Evolutionary conservation across 148 eudicot species (phyloP), one percentile per base, ranked within the genome.

Genomic region (Amaranthus hypochondriacus): DNA sequence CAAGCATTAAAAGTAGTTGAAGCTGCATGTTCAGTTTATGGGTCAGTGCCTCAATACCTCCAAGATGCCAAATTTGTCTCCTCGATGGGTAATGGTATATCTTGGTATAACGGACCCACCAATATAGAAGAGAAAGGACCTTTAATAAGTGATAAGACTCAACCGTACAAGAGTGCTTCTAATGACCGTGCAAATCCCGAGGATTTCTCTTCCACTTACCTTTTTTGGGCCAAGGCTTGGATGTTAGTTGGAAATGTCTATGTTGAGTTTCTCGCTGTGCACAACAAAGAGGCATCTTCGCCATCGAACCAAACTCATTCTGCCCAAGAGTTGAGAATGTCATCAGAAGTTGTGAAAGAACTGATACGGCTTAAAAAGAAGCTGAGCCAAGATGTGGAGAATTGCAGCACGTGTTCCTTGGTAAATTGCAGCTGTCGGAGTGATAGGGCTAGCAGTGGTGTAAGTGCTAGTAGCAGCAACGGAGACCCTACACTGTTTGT

Each of bases 161-260:
- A 58, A 69, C 13, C 75, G 21, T 71, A 12, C 13, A 68, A 62
- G 70, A 69, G 47, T 60, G 58, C 66, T 59, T n/a, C 10, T 73
- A 77, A 81, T 70, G 81, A 79, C 76, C 18, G 54, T 83, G 58
- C 76, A 59, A 63, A 75, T 65, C 78, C 72, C 46, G 84, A 83
- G 74, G 83, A 61, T 48, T 74, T 80, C 70, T 78, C 89, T 65
- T 87, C 90, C 52, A 85, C 82, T 57, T 92, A 84, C 68, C 92
- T 90, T 74, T 95, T 95, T 75, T 95, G 99, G 99, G 88, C 87
- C 60, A 92, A 87, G 76, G 93, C 96, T 55, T 95, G 99, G 99
- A 89, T 86, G 62, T 82, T 95, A 72, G 92, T 89, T 61, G 99
- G 99, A 53, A 97, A 95, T 78, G 91, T 92, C 54, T 86, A 87